Conservation (phyloP, 2,329 filamentous ascomycete genomes). For the Moelleriella libera region DNA sequence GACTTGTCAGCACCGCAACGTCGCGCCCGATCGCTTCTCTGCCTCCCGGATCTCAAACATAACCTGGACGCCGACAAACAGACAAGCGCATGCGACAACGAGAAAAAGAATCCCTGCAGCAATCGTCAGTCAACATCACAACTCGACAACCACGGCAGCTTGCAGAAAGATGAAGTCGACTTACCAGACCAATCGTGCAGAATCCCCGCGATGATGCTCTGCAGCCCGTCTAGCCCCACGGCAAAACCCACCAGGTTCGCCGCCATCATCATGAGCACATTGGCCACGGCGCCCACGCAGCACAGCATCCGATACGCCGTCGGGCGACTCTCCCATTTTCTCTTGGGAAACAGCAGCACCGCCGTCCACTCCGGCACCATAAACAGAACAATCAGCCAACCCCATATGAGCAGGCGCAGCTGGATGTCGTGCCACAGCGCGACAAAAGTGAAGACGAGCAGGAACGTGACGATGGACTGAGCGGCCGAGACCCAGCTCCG, state of each 20-base stretch:
- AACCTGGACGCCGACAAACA: slow-evolving; percentile 79
- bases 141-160: neutral
- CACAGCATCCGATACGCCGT: slow-evolving; percentile 68
- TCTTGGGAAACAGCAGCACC: slow-evolving; percentile 54
- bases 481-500: slow-evolving; percentile 29
- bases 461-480: slow-evolving; percentile 57
- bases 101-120: slow-evolving; percentile 58
- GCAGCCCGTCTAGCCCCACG: slow-evolving; percentile 75
- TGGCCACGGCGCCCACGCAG: slow-evolving; percentile 65
- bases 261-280: slow-evolving; percentile 88
- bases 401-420: slow-evolving; percentile 81
- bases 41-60: slow-evolving; percentile 93
- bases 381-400: slow-evolving; percentile 90
- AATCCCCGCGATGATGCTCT: slow-evolving; percentile 62
- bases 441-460: slow-evolving; percentile 88
- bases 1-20: slow-evolving; percentile 52
- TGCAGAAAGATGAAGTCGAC: slow-evolving; percentile 6
- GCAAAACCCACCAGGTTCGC: slow-evolving; percentile 95
- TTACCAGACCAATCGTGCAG: slow-evolving; percentile 57
- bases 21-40: slow-evolving; percentile 70
- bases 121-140: slow-evolving; percentile 3
- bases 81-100: slow-evolving; percentile 49
- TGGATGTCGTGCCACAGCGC: slow-evolving; percentile 97
- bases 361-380: slow-evolving; percentile 78
- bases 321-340: slow-evolving; percentile 55